phyloP scores from a whole-genome alignment of 2,329 filamentous ascomycete species.

The Fusarium duplospermum region DNA sequence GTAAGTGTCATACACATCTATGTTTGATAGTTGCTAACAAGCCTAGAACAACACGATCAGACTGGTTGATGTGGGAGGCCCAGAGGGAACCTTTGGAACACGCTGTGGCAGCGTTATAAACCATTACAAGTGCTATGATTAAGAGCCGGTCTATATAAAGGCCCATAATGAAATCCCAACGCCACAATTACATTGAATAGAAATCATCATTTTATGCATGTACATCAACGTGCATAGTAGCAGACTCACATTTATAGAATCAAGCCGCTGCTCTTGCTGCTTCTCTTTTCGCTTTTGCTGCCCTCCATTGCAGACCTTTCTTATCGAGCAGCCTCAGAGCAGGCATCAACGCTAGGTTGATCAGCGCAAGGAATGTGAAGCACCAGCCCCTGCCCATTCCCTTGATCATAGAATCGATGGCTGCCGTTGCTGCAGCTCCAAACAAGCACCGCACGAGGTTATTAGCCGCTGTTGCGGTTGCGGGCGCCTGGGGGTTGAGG shows the following conservation, averaged over 20 bases:
- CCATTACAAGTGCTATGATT: constrained; percentile 11
- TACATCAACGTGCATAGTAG: neutral
- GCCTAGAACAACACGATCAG: constrained; percentile 87
- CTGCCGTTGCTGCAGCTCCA: constrained; percentile 68
- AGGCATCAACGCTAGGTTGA: constrained; percentile 62
- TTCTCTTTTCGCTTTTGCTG: constrained; percentile 57
- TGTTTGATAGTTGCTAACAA: constrained; percentile 16
- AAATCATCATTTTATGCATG: neutral
- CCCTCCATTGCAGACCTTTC: constrained; percentile 62
- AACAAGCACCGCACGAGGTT: constrained; percentile 72
- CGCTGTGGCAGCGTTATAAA: constrained; percentile 71
- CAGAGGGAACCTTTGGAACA: constrained; percentile 76
- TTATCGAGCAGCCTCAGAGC: constrained; percentile 62
- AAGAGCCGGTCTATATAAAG: constrained; percentile 5
- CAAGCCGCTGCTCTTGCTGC: constrained; percentile 27
- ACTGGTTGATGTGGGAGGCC: constrained; percentile 97
- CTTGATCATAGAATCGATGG: constrained; percentile 69
- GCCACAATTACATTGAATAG: neutral
- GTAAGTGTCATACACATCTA: constrained; percentile 61
- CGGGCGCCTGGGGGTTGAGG: constrained; percentile 69
- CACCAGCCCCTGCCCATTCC: constrained; percentile 71
- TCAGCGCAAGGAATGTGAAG: constrained; percentile 68
- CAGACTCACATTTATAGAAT: neutral
- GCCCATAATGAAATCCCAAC: neutral
- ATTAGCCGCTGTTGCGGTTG: constrained; percentile 72